phyloP scores from a whole-genome alignment of 139 green algal species.

The Desmodesmus armatus region DNA sequence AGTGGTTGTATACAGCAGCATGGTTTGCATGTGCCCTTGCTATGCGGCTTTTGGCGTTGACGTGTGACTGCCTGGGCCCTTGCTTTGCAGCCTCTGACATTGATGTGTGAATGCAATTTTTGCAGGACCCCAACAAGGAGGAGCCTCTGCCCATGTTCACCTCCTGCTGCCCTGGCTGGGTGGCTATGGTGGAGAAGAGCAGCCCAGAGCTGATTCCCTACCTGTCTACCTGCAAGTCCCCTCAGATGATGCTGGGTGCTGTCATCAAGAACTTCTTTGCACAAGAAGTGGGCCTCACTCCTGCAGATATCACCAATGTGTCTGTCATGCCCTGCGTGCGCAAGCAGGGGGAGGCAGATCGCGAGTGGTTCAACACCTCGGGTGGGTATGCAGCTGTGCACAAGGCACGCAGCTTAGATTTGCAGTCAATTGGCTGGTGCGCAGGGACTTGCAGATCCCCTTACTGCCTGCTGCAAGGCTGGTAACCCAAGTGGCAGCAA shows the following conservation, averaged over 20 bases:
- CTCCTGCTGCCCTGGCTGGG: conserved; percentile 78
- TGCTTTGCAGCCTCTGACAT: too few species aligned
- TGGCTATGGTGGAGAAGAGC: conserved; percentile 75
- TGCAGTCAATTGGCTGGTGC: too few species aligned
- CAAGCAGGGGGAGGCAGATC: conserved; percentile 77
- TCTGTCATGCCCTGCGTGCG: conserved; percentile 79
- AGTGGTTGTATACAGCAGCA: too few species aligned
- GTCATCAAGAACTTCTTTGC: conserved; percentile 78
- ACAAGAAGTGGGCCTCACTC: conserved; percentile 34
- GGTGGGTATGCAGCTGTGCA: background rate
- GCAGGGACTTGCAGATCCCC: too few species aligned
- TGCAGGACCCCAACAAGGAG: conserved; percentile 48
- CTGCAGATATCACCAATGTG: conserved; percentile 56
- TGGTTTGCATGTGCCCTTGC: too few species aligned
- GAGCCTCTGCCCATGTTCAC: conserved; percentile 82
- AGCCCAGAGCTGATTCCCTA: conserved; percentile 80
- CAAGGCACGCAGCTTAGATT: background rate
- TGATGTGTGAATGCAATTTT: background rate
- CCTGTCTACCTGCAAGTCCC: conserved; percentile 73
- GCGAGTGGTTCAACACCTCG: conserved; percentile 58
- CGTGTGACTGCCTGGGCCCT: too few species aligned
- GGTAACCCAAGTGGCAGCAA: too few species aligned
- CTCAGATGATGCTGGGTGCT: conserved; percentile 79
- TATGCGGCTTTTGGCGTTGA: too few species aligned
- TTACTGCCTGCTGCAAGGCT: too few species aligned